Conservation (phyloP, 345 rosid genomes). For the Eucalyptus curtisii region DNA sequence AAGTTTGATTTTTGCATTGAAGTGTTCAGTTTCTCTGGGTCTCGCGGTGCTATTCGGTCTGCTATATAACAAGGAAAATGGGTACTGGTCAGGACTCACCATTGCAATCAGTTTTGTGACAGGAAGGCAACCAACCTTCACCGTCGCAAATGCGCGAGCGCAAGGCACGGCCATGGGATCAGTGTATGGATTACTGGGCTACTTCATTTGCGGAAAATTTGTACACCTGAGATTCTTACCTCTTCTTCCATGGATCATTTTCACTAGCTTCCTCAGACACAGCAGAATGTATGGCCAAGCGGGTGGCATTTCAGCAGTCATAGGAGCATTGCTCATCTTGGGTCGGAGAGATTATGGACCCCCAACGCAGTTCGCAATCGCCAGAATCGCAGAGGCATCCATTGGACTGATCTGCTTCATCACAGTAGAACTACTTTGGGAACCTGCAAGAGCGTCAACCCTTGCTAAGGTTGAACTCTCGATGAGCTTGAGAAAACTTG, state of each 20-base stretch:
- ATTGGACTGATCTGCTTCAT: conserved; percentile 49
- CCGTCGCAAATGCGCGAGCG: conserved; percentile 45
- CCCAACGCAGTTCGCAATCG: conserved; percentile 42
- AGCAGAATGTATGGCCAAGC: conserved; percentile 59
- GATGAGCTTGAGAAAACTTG: conserved; percentile 8
- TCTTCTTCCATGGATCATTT: conserved; percentile 53
- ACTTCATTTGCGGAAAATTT: conserved; percentile 19
- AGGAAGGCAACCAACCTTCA: conserved; percentile 45
- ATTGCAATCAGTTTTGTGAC: conserved; percentile 53
- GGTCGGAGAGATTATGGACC: conserved; percentile 49
- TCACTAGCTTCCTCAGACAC: conserved; percentile 44
- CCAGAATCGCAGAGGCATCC: conserved; percentile 44
- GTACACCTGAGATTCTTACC: conserved; percentile 32
- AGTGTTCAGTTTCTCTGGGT: conserved; percentile 56
- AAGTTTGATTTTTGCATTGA: conserved; percentile 34
- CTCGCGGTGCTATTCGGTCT: conserved; percentile 53
- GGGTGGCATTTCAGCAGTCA: conserved; percentile 44
- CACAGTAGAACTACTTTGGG: conserved; percentile 25
- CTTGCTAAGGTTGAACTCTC: conserved; percentile 39
- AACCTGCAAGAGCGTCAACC: conserved; percentile 45
- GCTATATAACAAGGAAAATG: conserved; percentile 32
- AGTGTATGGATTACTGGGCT: conserved; percentile 50
- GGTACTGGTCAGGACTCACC: conserved; percentile 72
- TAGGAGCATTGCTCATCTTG: conserved; percentile 49
- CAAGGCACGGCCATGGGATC: conserved; percentile 81